Conservation (phyloP, 73 alveolate genomes). For the Tetrahymena borealis region DNA sequence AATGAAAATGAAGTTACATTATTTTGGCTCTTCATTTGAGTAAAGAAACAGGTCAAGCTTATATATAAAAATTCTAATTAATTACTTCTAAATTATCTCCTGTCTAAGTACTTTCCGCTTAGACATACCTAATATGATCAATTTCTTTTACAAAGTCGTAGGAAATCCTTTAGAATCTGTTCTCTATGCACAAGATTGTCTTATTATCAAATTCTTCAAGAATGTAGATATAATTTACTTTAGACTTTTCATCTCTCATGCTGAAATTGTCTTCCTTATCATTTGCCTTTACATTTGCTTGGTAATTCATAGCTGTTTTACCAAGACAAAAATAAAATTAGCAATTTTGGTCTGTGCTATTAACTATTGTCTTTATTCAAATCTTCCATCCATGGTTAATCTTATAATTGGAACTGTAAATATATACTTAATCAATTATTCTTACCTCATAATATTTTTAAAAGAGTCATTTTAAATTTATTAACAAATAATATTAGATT, state of each 20-base stretch:
- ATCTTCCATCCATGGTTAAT: background rate
- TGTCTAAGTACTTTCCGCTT: background rate
- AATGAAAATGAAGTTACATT: background rate
- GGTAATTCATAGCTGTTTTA: background rate
- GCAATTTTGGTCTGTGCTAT: background rate
- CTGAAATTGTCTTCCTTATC: background rate
- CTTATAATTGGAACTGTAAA: background rate
- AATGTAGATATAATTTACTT: background rate
- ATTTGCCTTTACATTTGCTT: background rate
- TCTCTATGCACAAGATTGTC: background rate
- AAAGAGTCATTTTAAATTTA: too few relatives aligned
- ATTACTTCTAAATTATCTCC: background rate
- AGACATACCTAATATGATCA: background rate
- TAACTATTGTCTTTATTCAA: background rate
- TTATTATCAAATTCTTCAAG: background rate
- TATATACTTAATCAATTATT: background rate
- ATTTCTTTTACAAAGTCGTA: background rate
- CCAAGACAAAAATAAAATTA: background rate
- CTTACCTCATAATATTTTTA: too few relatives aligned
- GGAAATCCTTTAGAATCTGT: background rate
- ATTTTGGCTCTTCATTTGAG: background rate
- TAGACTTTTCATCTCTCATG: background rate
- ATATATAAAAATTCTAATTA: background rate
- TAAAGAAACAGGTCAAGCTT: background rate
- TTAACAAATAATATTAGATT: background rate